Percentiles rank a stretch among this genome's conserved stretches.
Conservation (phyloP, 306 rosid species). For the Canavalia gladiata region DNA sequence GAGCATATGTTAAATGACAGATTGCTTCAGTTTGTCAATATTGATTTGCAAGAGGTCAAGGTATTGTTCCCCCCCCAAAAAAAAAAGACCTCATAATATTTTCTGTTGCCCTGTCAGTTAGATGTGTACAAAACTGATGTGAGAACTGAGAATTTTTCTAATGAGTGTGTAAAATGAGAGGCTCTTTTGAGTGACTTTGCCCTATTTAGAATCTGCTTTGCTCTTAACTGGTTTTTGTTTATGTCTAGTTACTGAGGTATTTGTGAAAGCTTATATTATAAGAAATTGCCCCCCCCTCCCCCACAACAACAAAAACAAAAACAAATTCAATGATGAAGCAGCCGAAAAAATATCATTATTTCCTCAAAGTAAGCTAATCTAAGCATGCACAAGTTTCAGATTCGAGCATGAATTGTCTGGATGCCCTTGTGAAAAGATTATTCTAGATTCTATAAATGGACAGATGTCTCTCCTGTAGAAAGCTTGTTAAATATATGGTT, state of each 20-base stretch:
- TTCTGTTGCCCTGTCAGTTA: constrained; percentile 20
- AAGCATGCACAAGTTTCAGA: neutral
- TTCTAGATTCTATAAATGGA: constrained; percentile 1
- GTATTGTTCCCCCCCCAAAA: constrained; percentile 48
- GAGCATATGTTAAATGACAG: constrained; percentile 99
- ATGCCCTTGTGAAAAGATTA: constrained; percentile 37
- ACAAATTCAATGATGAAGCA: neutral
- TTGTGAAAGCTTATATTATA: neutral
- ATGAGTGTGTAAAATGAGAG: constrained; percentile 1
- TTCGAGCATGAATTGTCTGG: constrained; percentile 15
- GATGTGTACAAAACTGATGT: constrained; percentile 19
- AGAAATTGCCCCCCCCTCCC: neutral
- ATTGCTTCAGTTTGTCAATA: constrained; percentile 90
- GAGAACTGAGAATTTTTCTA: constrained; percentile 14
- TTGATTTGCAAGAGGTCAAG: constrained; percentile 99
- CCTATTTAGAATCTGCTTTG: constrained; percentile 27
- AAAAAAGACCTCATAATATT: constrained; percentile 4
- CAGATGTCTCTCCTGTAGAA: constrained; percentile 16
- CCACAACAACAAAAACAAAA: too few species aligned
- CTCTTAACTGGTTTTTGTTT: constrained; percentile 25
- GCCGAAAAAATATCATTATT: neutral
- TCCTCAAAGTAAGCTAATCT: neutral
- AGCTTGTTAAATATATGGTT: constrained; percentile 15
- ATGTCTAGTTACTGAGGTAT: constrained; percentile 5
- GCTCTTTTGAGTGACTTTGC: constrained; percentile 39